These are phyloP conservation scores for Colletotrichum tofieldiae DNA, from an alignment of 2,329 filamentous ascomycete genomes.

Conservation along the genomic window DNA sequence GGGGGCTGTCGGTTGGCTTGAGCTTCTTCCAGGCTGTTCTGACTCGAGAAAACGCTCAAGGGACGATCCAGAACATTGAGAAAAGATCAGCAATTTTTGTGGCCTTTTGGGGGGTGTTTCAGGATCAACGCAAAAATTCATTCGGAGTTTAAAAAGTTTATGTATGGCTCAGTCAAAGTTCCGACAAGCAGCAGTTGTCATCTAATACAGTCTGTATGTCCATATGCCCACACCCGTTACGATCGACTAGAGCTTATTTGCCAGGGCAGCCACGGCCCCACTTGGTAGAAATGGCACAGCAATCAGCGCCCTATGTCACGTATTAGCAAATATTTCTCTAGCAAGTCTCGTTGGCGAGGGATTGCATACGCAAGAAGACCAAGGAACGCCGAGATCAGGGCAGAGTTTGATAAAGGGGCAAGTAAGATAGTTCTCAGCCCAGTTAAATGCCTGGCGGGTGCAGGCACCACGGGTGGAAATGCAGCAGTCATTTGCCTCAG, in stretches of 20 bases:
- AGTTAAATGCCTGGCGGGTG: conserved; percentile 11
- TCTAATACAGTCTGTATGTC: no score
- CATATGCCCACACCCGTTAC: no score
- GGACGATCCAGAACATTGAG: no score
- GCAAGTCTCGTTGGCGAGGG: not conserved
- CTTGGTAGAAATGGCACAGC: conserved; percentile 19
- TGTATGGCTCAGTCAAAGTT: no score
- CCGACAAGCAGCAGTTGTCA: no score
- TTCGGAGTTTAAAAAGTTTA: no score
- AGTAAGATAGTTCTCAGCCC: conserved; percentile 19
- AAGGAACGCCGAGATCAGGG: conserved; percentile 13
- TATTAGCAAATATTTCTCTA: not conserved
- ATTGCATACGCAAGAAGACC: conserved; percentile 14
- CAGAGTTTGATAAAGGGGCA: conserved; percentile 22
- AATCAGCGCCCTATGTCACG: not conserved
- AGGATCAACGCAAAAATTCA: no score
- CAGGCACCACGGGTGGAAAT: conserved; percentile 16
- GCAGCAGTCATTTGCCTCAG: conserved; percentile 16
- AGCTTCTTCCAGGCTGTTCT: no score
- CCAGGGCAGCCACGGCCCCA: conserved; percentile 16
- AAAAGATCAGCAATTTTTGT: no score
- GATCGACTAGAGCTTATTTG: not conserved
- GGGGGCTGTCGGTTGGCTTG: no score
- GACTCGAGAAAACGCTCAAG: no score
- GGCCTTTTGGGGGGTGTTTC: no score